Evolutionary conservation across 2,329 filamentous ascomycete species (phyloP).

Genomic region (Ascochyta koolunga): DNA sequence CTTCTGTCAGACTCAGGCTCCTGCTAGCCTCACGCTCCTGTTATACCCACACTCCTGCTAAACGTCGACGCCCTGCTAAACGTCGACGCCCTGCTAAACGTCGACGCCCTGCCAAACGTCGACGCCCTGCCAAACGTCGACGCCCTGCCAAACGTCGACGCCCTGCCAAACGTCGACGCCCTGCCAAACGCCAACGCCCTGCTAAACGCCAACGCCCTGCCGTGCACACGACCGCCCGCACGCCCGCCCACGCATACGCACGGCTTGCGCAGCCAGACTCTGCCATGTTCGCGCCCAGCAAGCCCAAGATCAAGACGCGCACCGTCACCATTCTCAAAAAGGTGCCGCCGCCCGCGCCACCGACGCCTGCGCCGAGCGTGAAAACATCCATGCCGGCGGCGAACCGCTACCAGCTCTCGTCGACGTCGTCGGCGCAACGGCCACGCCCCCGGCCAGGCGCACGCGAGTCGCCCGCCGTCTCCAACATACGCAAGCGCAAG

Average conservation of each 20-base stretch:
- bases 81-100: too few relatives aligned
- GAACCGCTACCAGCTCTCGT: slow-evolving; percentile 37
- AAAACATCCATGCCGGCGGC: slow-evolving; percentile 19
- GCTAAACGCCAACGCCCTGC: too few relatives aligned
- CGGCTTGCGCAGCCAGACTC: not conserved
- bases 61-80: too few relatives aligned
- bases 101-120: too few relatives aligned
- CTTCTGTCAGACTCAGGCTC: too few relatives aligned
- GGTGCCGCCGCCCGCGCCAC: slow-evolving; percentile 20
- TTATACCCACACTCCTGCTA: too few relatives aligned
- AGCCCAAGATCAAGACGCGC: slow-evolving; percentile 43
- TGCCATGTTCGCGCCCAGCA: slow-evolving; percentile 39
- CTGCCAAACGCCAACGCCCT: too few relatives aligned
- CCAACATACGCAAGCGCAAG: slow-evolving; percentile 42
- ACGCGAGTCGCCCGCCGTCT: slow-evolving; percentile 36
- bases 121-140: too few relatives aligned
- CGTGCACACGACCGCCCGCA: not conserved
- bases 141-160: too few relatives aligned
- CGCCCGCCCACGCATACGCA: not conserved
- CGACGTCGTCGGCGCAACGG: slow-evolving; percentile 22
- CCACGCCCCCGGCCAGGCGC: slow-evolving; percentile 13
- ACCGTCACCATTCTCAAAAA: slow-evolving; percentile 41
- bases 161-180: too few relatives aligned
- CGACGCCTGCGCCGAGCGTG: slow-evolving; percentile 11
- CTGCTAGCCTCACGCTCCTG: too few relatives aligned